Evolutionary conservation across 352 stramenopile genomes (phyloP).

Genomic region (Phytophthora megakarya): DNA sequence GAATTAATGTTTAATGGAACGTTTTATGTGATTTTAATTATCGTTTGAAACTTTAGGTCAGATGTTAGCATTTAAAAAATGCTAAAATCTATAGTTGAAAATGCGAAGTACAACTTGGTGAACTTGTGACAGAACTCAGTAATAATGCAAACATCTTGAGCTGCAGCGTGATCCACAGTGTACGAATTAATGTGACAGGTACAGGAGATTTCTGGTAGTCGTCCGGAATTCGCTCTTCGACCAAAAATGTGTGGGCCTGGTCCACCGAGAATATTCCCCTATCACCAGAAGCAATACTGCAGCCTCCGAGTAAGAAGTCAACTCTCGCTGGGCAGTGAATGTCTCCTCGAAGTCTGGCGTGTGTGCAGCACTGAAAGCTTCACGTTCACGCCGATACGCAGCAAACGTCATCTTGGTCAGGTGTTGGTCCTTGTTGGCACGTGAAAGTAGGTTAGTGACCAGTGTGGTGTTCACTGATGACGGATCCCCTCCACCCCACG

Average conservation of each 20-base stretch:
- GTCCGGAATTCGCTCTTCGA: constrained; percentile 53
- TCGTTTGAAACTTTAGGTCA: too few relatives aligned
- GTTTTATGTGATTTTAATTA: too few relatives aligned
- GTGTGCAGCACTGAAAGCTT: constrained; percentile 40
- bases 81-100: too few relatives aligned
- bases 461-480: constrained; percentile 56
- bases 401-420: constrained; percentile 48
- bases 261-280: constrained; percentile 47
- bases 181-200: constrained; percentile 37
- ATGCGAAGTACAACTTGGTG: too few relatives aligned
- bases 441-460: constrained; percentile 40
- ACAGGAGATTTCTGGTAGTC: constrained; percentile 43
- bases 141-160: constrained; percentile 45
- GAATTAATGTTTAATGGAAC: too few relatives aligned
- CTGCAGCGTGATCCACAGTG: constrained; percentile 45
- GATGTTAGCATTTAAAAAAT: too few relatives aligned
- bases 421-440: constrained; percentile 25
- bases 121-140: neutral
- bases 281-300: constrained; percentile 56
- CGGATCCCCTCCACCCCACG: constrained; percentile 49
- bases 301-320: constrained; percentile 51
- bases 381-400: constrained; percentile 53
- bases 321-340: constrained; percentile 34
- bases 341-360: constrained; percentile 54
- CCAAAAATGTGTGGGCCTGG: constrained; percentile 50